Evolutionary conservation across 148 eudicot species (phyloP), one percentile per base, ranked within the genome.

Genomic region (Amaranthus cruentus): DNA sequence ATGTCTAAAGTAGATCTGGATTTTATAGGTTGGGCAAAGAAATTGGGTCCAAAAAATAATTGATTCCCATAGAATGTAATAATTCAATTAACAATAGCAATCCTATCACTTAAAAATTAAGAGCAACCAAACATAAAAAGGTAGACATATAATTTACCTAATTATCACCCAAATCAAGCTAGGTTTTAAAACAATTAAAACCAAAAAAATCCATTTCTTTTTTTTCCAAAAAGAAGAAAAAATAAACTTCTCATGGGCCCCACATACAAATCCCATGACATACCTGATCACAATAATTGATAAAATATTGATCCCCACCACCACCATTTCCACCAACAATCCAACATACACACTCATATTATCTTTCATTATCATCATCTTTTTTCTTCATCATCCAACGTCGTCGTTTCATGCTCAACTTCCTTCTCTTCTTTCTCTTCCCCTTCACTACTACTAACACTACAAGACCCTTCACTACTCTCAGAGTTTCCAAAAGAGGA

Each of bases 401-500:
- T 13, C 48, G 11, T 50, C 66, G 4, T 52, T 13, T 46, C 49
- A 1, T 21, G 4, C n/a, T 57, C 64, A 46, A 9, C 70, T 50
- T 55, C 50, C 15, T 72, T 67, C 53, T 66, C 59, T 46, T 10
- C 55, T 6, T 28, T 71, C 9, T 42, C 62, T 38, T 42, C 66
- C 0, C 28, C 60, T 2, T 18, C 52, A 4, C 42, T 10, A n/a
- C 65, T 5, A 7, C 62, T n/a, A 11, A 54, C 47, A 13, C 54
- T 15, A 13, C 60, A 7, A 13, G 66, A 51, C 0, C 60, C 38
- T 28, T 28, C 38, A 28, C 38, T 28, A 28, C 38, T 28, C 38
- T 28, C 38, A 1, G 38, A 28, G 15, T 66, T 81, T 1, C 85
- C 85, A 55, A 82, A 81, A 44, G 84, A 83, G 8, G 79, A 69